Conservation (phyloP, 345 rosid species). For the Kernera saxatilis region DNA sequence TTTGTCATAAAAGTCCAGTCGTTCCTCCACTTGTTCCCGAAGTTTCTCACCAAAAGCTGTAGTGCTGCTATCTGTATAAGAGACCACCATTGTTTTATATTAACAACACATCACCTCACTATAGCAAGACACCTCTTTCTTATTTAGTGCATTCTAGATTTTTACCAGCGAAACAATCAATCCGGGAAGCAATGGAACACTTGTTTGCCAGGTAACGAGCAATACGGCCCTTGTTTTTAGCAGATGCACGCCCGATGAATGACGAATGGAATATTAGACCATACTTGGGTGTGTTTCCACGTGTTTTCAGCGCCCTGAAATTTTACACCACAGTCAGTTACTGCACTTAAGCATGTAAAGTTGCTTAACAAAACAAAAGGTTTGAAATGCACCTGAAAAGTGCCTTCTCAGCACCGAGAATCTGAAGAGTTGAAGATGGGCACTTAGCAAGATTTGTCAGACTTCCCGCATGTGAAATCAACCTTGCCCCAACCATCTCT, state of each 20-base stretch:
- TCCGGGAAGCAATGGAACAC: slow-evolving; percentile 91
- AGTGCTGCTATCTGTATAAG: slow-evolving; percentile 46
- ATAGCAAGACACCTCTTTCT: background rate
- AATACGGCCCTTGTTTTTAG: slow-evolving; percentile 91
- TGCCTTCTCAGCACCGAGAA: slow-evolving; percentile 95
- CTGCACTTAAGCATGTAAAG: background rate
- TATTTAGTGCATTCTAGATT: background rate
- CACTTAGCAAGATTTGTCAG: slow-evolving; percentile 94
- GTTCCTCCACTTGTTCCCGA: slow-evolving; percentile 90
- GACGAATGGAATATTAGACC: slow-evolving; percentile 95
- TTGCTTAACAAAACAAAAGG: background rate
- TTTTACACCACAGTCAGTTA: background rate
- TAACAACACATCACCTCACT: background rate
- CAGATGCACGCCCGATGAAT: slow-evolving; percentile 84
- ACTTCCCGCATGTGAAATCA: slow-evolving; percentile 98
- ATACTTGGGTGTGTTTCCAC: slow-evolving; percentile 93
- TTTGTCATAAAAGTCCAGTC: slow-evolving; percentile 88
- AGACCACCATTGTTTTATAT: background rate
- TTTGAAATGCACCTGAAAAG: slow-evolving; percentile 61
- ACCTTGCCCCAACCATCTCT: slow-evolving; percentile 85
- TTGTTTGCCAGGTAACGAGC: slow-evolving; percentile 96
- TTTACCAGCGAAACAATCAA: slow-evolving; percentile 88
- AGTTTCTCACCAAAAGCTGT: slow-evolving; percentile 85
- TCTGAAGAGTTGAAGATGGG: slow-evolving; percentile 97
- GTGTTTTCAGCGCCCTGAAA: slow-evolving; percentile 83